Conservation (phyloP, 306 rosid genomes). For the Inga leiocalycina region DNA sequence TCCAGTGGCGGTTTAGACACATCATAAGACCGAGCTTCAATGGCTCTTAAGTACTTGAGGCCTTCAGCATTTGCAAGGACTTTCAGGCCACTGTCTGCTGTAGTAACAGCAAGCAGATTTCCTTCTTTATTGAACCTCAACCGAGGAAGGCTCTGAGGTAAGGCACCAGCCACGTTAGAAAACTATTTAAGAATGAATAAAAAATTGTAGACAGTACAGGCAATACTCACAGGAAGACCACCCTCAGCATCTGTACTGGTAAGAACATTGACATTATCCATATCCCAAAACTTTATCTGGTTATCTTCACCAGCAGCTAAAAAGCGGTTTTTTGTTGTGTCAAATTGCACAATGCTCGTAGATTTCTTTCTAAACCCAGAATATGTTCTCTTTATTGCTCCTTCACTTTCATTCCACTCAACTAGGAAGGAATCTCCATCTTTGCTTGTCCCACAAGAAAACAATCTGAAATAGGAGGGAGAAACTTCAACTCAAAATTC, state of each 20-base stretch:
- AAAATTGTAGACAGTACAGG: conserved; percentile 17
- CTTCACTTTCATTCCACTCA: conserved; percentile 87
- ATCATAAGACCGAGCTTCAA: conserved; percentile 58
- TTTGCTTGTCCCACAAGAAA: conserved; percentile 86
- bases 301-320: conserved; percentile 82
- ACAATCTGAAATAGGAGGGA: conserved; percentile 53
- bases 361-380: conserved; percentile 64
- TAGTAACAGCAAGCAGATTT: conserved; percentile 79
- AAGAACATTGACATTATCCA: conserved; percentile 56
- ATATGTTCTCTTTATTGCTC: conserved; percentile 59
- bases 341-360: conserved; percentile 72
- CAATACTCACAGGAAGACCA: conserved; percentile 70
- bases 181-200: neutral
- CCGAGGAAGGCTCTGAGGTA: conserved; percentile 68
- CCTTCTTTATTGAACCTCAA: conserved; percentile 88
- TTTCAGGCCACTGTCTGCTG: conserved; percentile 68
- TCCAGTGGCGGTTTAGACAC: conserved; percentile 65
- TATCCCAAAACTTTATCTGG: conserved; percentile 82
- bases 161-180: conserved; percentile 34
- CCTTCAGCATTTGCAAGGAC: conserved; percentile 74
- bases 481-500: conserved; percentile 18
- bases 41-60: conserved; percentile 52
- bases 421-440: conserved; percentile 78
- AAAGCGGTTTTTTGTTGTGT: conserved; percentile 63
- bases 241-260: conserved; percentile 66